A percentile compares a stretch with the other conserved stretches of the same genome.
phyloP scores from a whole-genome alignment of 164 flowering plant genomes.

The Litsea cubeba region DNA sequence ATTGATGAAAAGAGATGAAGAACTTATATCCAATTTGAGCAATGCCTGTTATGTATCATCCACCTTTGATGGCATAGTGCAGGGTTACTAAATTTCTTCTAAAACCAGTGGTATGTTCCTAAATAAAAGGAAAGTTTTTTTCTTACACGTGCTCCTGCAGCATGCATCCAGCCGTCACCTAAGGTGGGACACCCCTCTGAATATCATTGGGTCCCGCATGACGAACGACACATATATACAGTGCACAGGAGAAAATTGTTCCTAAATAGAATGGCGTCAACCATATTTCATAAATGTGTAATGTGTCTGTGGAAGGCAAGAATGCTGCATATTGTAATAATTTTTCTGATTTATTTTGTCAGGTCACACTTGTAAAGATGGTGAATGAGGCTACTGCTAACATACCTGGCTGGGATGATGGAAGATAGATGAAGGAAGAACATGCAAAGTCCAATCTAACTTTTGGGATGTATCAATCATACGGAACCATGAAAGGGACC shows the following conservation, averaged over 20 bases:
- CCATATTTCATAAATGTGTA: not conserved
- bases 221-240: no score
- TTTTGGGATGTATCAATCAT: not conserved
- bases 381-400: conserved; percentile 49
- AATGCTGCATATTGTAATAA: not conserved
- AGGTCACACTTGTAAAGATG: conserved; percentile 46
- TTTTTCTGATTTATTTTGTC: conserved; percentile 2
- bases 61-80: not conserved
- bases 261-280: not conserved
- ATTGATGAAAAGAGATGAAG: no score
- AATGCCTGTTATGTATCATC: not conserved
- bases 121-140: not conserved
- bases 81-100: no score
- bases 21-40: not conserved
- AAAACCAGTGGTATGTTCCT: no score
- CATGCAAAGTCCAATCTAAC: not conserved
- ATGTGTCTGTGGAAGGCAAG: not conserved
- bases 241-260: no score
- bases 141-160: no score
- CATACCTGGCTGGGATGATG: conserved; percentile 34
- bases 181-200: no score
- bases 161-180: no score
- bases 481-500: not conserved
- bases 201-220: no score
- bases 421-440: not conserved